Evolutionary conservation across 1,284 basidiomycete genomes (phyloP), one percentile per base, ranked within the genome.

Genomic region (Naganishia sp.): DNA sequence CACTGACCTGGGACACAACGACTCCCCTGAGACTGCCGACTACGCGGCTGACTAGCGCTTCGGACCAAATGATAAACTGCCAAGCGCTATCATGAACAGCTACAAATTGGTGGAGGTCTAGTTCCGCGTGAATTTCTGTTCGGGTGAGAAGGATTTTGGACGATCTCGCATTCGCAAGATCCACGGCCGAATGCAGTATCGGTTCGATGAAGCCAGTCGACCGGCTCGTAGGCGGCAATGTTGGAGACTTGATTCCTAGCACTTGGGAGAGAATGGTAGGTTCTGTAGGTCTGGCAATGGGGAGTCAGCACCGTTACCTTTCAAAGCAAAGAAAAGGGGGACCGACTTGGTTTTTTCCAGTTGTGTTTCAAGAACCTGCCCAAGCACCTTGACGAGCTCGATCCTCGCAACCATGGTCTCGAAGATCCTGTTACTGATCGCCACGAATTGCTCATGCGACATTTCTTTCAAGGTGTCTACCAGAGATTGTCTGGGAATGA

Each of bases 21-120:
- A 87, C 88, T 6, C 92, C 92, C 60, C 94, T 83, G 31, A 99
- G 81, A 5, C 91, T 89, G 54, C 95, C 90, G 68, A 97, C 92
- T 91, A 98, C 96, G 69, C 89, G 84, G 59, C 88, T 85, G 70
- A 89, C 91, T 33, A 95, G 82, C 28, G 87, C 85, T 78, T 99
- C 95, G 71, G 90, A 92, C 67, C 84, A 83, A 10, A 95, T 84
- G 28, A 98, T 91, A 74, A 98, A 98, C 48, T 84, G 80, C 93
- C 94, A 97, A 13, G 89, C 88, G 70, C 87, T 85, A 68, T 88
- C 87, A 82, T 94, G 96, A 64, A 97, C 82, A 31, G 83, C 84
- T 46, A 92, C 82, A 81, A 98, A 99, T 43, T 87, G 85, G 1
- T 83, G 78, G 46, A 97, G 79, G 36, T 87, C 82, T 23, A 98